Base-by-base conservation (phyloP, 768 basidiomycete species). In the Hygrocybe punicea region DNA sequence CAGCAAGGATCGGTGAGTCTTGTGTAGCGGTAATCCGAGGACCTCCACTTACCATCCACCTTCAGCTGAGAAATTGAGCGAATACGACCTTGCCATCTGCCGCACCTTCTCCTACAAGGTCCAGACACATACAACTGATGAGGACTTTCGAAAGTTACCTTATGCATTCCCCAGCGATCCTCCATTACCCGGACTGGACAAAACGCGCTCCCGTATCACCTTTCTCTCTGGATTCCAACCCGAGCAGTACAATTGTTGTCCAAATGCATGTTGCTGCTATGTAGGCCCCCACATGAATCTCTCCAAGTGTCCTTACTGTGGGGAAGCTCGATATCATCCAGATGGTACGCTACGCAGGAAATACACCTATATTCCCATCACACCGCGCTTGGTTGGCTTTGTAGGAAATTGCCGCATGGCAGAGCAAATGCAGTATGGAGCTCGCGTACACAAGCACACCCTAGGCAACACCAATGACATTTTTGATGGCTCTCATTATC, bases 311-410 rank as follows among this genome's bases (percentile, higher is more conserved):
- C 72, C 72, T 1, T 65, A 65, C 60, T 81, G 78, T 63, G 46
- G 67, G 0, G 62, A 65, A 44, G n/a, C 71, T 10, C 66, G 72
- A 1, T 69, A 45, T 49, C 44, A 65, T 40, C 1, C 54, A 8
- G 39, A 52, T 35, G 64, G 64, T 0, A 63, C 60, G 33, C 62
- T 75, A 1, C 57, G 65, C 0, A 63, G 61, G 34, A 48, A 51
- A 2, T 79, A 76, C 59, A 55, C 57, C 2, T 79, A 79, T 57
- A 50, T 80, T 13, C 76, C 76, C 1, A 54, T 79, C 19, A 75
- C 72, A 34, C 73, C 71, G 3, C 72, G 67, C 2, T 71, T 80
- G 7, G 51, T 63, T 45, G 67, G 62, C 1, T 59, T 61, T 29
- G 71, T 64, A 33, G 50, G 56, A 4, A 68, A 63, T 46, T n/a